phyloP scores from a whole-genome alignment of 495 filamentous ascomycete genomes.

The Mytilinidion resinicola region DNA sequence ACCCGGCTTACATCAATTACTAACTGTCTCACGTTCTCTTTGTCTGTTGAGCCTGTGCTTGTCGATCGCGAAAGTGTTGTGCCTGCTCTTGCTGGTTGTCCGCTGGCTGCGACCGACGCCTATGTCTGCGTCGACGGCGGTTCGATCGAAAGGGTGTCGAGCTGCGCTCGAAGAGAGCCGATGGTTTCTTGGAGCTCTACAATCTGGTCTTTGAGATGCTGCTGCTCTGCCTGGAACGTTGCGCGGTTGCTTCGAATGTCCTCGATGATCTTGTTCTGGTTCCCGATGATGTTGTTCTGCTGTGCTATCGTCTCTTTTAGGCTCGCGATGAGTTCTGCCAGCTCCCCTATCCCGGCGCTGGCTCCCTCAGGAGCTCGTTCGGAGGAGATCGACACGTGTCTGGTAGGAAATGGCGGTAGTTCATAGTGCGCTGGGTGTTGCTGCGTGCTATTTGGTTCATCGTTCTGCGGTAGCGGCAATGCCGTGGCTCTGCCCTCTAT shows the following conservation, averaged over 20 bases:
- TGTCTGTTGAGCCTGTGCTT: background rate
- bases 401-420: conserved; percentile 5
- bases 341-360: conserved; percentile 4
- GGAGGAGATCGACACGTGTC: conserved; percentile 4
- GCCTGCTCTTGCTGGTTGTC: background rate
- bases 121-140: background rate
- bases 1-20: background rate
- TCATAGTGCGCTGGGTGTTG: conserved; percentile 5
- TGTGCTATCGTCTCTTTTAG: conserved; percentile 3
- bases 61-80: background rate
- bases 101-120: background rate
- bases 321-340: conserved; percentile 6
- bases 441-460: too few relatives aligned
- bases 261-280: background rate
- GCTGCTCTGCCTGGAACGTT: background rate
- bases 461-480: too few relatives aligned
- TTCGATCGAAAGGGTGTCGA: background rate
- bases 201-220: conserved; percentile 4
- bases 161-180: background rate
- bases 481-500: background rate
- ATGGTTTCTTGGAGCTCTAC: conserved; percentile 4
- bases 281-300: conserved; percentile 7
- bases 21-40: background rate
- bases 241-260: background rate
- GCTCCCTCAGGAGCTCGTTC: conserved; percentile 5